Base-by-base conservation (phyloP, 352 stramenopile species). In the Paralagenidium karlingii region DNA sequence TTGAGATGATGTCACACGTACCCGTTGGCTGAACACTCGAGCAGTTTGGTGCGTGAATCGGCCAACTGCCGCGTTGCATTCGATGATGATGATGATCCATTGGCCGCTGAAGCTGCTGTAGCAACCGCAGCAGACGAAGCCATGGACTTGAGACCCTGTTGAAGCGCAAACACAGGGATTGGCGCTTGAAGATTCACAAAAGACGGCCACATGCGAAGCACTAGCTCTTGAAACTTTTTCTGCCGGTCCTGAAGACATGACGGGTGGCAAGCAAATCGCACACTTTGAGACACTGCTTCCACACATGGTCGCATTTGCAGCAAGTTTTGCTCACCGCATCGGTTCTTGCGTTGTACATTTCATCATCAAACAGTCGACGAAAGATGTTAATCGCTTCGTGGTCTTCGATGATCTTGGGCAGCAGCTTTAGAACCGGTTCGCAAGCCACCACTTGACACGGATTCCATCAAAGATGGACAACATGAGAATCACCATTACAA, bases 201-300 rank as follows among this genome's bases (percentile, higher is more conserved):
- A 8, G 67, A 70, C 3, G 74, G 68, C 74, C 74, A 88, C 68
- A 88, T 82, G 9, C 74, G 68, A 19, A 88, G 44, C 31, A 84
- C 68, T 16, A 88, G 55, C 30, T 82, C 63, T 19, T 76, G 58
- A 29, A 85, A 83, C 38, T 71, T 75, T 12, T 34, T 21, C 21
- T 79, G 61, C 0, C 74, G 74, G 32, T 82, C 66, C 63, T 80
- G 32, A 28, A 22, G 15, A 47, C 16, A 43, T 3, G 19, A 24
- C 15, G 13, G 22, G n/a, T 6, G 37, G 26, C 22, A 7, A 38
- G 22, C 2, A 24, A 24, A 24, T 43, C 9, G 8, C 7, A 20
- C 18, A 12, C 8, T 11, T 16, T 10, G 2, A 48, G 3, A 37
- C 13, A 13, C 3, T 3, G 44, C 16, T 21, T 36, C 5, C 24